Evolutionary conservation across 345 rosid species (phyloP), one percentile per base, ranked within the genome.

Genomic region (Lumnitzera racemosa): DNA sequence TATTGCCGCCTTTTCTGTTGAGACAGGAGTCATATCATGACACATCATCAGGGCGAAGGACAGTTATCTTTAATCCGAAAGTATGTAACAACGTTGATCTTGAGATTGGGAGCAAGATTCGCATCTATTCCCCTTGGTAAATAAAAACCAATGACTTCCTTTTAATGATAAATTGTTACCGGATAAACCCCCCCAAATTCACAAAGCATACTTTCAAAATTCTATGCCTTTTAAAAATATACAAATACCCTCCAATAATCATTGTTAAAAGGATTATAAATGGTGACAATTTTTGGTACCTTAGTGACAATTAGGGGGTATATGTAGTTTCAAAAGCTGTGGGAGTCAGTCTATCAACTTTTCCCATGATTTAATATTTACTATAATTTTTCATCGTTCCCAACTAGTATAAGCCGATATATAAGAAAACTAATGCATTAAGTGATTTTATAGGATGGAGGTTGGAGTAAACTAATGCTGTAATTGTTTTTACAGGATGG

Each of bases 21-120:
- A 82, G 55, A 36, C 52, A 67, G 13, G 66, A 41, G 12, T 73
- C 70, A 63, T 60, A 57, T 14, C 66, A 71, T 23, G 61, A 55
- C 62, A 59, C 69, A 46, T 72, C 74, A 68, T 43, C 58, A 49
- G 63, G 64, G 63, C 70, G 70, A 59, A 70, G 64, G 66, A 86
- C 76, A 13, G 67, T 90, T 58, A 80, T 94, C 67, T 94, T 94
- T 64, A 86, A 65, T 70, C 72, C 89, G 59, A 83, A 87, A 81
- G 81, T 84, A 68, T 90, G 90, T 49, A 54, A 63, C n/a, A 69
- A 88, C 65, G 87, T 90, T 53, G 95, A 94, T 61, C 81, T 94
- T 2, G 99, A 90, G 78, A 73, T 79, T 50, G 95, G 96, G 57
- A 84, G 73, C 55, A 64, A 73, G 62, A 81, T 94, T 57, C 68